phyloP scores from a whole-genome alignment of 805 yeast genomes.

The Clavispora asparagi region DNA sequence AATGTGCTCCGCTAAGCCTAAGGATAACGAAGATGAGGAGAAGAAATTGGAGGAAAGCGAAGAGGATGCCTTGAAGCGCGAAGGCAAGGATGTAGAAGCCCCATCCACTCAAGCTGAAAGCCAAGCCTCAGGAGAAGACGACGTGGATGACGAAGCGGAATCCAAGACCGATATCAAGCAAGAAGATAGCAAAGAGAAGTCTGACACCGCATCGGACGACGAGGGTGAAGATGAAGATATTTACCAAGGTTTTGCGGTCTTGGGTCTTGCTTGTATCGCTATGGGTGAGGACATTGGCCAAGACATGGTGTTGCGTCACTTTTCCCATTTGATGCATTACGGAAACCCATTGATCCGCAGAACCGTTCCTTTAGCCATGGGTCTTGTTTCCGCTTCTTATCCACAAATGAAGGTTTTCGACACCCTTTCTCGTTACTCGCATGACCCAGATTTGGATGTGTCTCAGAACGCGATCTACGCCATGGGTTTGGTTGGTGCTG shows the following conservation, averaged over 20 bases:
- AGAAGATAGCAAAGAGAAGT: constrained; percentile 13
- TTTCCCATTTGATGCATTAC: constrained; percentile 95
- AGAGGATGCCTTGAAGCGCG: constrained; percentile 26
- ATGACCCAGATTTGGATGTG: constrained; percentile 89
- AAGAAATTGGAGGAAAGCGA: constrained; percentile 50
- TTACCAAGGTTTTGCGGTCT: constrained; percentile 82
- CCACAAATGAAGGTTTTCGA: constrained; percentile 98
- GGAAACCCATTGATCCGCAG: constrained; percentile 88
- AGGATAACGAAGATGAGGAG: constrained; percentile 52
- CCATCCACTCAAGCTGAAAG: constrained; percentile 3
- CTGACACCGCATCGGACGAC: constrained; percentile 6
- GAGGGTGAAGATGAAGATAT: constrained; percentile 47
- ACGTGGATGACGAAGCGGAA: constrained; percentile 9
- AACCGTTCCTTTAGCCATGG: constrained; percentile 98
- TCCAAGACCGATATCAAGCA: constrained; percentile 7
- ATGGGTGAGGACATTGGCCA: constrained; percentile 98
- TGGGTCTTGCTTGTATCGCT: constrained; percentile 90
- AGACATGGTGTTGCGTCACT: constrained; percentile 95
- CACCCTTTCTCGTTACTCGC: constrained; percentile 92
- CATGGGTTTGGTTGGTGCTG: constrained; percentile 98
- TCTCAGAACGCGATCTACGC: constrained; percentile 93
- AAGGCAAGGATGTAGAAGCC: constrained; percentile 21
- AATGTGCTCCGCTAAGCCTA: constrained; percentile 73
- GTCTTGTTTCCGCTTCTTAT: constrained; percentile 84
- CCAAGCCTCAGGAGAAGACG: constrained; percentile 15